Conservation (phyloP, 148 eudicot genomes). For the Rhododendron henanense region DNA sequence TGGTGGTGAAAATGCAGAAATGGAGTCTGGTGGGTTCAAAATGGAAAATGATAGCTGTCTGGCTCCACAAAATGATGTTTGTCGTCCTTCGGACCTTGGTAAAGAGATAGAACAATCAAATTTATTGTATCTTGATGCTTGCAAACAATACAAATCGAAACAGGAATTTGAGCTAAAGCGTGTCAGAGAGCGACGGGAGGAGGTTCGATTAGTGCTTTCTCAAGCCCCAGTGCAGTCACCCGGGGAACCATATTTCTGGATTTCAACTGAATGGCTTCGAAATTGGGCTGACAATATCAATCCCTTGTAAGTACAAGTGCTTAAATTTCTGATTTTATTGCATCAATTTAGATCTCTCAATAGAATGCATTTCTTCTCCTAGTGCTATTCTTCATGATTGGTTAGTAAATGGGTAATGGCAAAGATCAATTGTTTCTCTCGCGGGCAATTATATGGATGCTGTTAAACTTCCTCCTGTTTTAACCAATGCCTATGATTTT, state of each 20-base stretch:
- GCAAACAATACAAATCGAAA: constrained; percentile 56
- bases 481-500: background rate
- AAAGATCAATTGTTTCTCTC: background rate
- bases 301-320: constrained; percentile 44
- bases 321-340: background rate
- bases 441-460: background rate
- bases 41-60: constrained; percentile 29
- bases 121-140: constrained; percentile 45
- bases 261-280: constrained; percentile 93
- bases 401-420: background rate
- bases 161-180: constrained; percentile 54
- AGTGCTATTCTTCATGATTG: constrained; percentile 6
- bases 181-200: constrained; percentile 72
- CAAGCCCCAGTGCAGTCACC: constrained; percentile 72
- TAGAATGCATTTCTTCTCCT: constrained; percentile 2
- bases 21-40: constrained; percentile 21
- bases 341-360: background rate
- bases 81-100: constrained; percentile 74
- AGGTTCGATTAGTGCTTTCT: constrained; percentile 83
- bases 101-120: constrained; percentile 59
- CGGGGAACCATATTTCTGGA: constrained; percentile 73
- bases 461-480: background rate
- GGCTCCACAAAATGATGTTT: constrained; percentile 21
- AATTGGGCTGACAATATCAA: constrained; percentile 80
- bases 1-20: constrained; percentile 25